phyloP scores from a whole-genome alignment of 257 asterid species.

The Solanum etuberosum region DNA sequence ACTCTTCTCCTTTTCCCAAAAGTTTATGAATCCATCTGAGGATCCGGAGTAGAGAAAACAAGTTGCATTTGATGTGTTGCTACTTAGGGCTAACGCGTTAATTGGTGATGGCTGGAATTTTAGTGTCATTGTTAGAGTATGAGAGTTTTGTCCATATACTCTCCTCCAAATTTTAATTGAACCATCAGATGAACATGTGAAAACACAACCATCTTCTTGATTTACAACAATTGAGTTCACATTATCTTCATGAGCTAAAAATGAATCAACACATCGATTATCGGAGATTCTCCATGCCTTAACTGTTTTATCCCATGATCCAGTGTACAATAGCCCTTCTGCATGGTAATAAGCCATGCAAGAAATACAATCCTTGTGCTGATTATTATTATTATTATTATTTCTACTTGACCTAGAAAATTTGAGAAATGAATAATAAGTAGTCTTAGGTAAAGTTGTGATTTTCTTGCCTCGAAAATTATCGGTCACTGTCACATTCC shows the following conservation, averaged over 20 bases:
- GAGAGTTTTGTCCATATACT: slow-evolving; percentile 71
- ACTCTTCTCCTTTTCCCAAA: slow-evolving; percentile 82
- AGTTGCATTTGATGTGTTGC: slow-evolving; percentile 3
- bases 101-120: slow-evolving; percentile 73
- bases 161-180: slow-evolving; percentile 72
- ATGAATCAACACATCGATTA: slow-evolving; percentile 52
- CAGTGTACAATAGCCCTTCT: slow-evolving; percentile 75
- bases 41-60: slow-evolving; percentile 84
- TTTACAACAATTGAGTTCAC: slow-evolving; percentile 48
- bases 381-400: background rate
- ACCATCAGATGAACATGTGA: slow-evolving; percentile 77
- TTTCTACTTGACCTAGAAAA: slow-evolving; percentile 1
- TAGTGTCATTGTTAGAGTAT: slow-evolving; percentile 67
- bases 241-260: slow-evolving; percentile 58
- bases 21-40: slow-evolving; percentile 76
- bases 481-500: slow-evolving; percentile 33
- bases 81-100: slow-evolving; percentile 47
- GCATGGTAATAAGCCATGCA: slow-evolving; percentile 85
- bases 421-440: slow-evolving; percentile 12
- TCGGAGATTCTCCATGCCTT: slow-evolving; percentile 62
- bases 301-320: slow-evolving; percentile 61
- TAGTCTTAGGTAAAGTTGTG: slow-evolving; percentile 29
- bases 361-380: slow-evolving; percentile 49
- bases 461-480: slow-evolving; percentile 42
- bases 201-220: slow-evolving; percentile 68